These are phyloP conservation scores for Papiliotrema fonsecae DNA, from an alignment of 1,284 basidiomycete species.

Conservation along the genomic window DNA sequence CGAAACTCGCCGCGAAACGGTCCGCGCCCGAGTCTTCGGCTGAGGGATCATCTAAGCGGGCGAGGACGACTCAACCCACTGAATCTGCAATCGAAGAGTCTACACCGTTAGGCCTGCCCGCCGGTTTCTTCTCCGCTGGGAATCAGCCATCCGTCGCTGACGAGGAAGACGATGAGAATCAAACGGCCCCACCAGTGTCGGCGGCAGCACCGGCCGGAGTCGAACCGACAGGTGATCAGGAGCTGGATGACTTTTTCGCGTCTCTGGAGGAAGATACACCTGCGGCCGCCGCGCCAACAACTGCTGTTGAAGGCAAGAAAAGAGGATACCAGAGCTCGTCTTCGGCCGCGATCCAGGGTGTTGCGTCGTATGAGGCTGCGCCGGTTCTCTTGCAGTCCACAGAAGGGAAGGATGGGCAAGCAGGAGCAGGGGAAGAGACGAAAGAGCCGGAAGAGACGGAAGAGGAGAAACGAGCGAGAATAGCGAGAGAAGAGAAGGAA, in stretches of 20 bases:
- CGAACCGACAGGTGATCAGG: constrained; percentile 34
- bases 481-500: constrained; percentile 45
- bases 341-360: constrained; percentile 24
- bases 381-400: constrained; percentile 25
- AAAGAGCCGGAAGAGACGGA: constrained; percentile 42
- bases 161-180: constrained; percentile 7
- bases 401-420: constrained; percentile 11
- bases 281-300: neutral
- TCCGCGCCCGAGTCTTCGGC: constrained; percentile 11
- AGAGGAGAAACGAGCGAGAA: constrained; percentile 31
- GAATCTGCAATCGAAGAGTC: neutral
- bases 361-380: constrained; percentile 45
- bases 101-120: constrained; percentile 3
- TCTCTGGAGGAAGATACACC: constrained; percentile 33
- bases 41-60: constrained; percentile 18
- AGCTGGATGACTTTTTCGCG: constrained; percentile 46
- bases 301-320: constrained; percentile 2
- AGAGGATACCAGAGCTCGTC: constrained; percentile 5
- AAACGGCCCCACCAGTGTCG: neutral
- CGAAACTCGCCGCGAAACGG: constrained; percentile 23
- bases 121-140: constrained; percentile 38
- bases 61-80: neutral
- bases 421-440: constrained; percentile 21
- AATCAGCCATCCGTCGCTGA: constrained; percentile 11
- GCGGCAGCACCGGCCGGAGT: constrained; percentile 1